Evolutionary conservation across 1,139 yeast genomes (phyloP).

Genomic region (Yamadazyma aaseri): DNA sequence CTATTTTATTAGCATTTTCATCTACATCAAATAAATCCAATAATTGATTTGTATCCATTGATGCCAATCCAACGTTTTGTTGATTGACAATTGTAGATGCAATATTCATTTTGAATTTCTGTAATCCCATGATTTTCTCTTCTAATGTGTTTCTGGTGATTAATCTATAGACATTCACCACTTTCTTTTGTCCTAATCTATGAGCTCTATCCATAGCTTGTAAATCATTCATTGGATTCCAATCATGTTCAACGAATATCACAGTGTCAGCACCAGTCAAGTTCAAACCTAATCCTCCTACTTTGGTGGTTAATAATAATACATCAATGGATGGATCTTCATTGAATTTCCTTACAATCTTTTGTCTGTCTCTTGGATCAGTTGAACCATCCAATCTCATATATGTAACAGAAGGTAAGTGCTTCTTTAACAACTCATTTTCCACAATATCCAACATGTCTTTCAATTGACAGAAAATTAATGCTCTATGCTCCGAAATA

Average conservation of each 20-base stretch:
- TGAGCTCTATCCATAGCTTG: constrained; percentile 99
- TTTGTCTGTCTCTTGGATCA: constrained; percentile 89
- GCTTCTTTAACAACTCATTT: constrained; percentile 75
- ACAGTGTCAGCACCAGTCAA: constrained; percentile 99
- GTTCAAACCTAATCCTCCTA: constrained; percentile 96
- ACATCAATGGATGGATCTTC: constrained; percentile 97
- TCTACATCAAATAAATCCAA: constrained; percentile 84
- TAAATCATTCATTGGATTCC: constrained; percentile 99
- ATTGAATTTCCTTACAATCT: constrained; percentile 87
- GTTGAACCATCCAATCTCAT: constrained; percentile 95
- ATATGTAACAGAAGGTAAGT: constrained; percentile 88
- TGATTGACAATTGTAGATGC: constrained; percentile 96
- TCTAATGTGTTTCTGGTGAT: constrained; percentile 92
- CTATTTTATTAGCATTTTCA: constrained; percentile 47
- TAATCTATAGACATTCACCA: constrained; percentile 89
- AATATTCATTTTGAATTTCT: constrained; percentile 94
- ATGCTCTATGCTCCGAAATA: constrained; percentile 92
- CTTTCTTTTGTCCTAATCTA: constrained; percentile 95
- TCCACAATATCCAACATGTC: constrained; percentile 98
- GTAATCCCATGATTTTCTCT: constrained; percentile 98
- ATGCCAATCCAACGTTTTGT: constrained; percentile 89
- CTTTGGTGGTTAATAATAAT: constrained; percentile 87
- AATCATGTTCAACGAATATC: constrained; percentile 96
- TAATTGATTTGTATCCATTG: constrained; percentile 96
- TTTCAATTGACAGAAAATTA: constrained; percentile 92